Evolutionary conservation across 805 yeast genomes (phyloP).

Genomic region (Sugiyamaella mastotermitis): DNA sequence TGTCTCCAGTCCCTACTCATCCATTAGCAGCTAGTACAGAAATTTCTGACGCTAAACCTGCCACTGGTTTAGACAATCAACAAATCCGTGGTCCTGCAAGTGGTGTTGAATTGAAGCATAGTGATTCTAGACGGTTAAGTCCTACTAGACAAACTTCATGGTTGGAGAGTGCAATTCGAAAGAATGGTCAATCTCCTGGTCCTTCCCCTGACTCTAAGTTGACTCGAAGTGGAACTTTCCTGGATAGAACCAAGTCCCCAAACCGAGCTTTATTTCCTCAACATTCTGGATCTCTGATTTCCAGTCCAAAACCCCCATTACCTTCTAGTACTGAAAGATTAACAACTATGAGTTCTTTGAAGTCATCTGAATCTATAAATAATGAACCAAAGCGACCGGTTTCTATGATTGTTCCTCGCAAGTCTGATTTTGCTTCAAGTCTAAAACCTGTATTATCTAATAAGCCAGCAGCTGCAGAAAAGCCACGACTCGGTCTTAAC

Average conservation of each 20-base stretch:
- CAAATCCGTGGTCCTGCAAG: not conserved
- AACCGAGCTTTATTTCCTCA: constrained; percentile 5
- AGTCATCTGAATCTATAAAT: not conserved
- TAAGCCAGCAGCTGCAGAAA: no score
- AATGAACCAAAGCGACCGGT: no score
- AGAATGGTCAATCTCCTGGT: constrained; percentile 17
- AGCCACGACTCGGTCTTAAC: no score
- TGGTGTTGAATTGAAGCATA: not conserved
- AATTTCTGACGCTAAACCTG: not conserved
- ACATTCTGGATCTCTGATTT: not conserved
- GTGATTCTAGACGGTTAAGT: constrained; percentile 21
- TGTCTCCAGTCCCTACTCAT: not conserved
- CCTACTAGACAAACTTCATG: constrained; percentile 25
- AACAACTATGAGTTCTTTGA: not conserved
- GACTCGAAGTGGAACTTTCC: constrained; percentile 8
- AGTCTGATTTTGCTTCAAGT: no score
- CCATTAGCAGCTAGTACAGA: not conserved
- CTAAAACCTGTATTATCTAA: no score
- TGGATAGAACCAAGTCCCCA: constrained; percentile 1
- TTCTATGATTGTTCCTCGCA: no score
- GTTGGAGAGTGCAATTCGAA: constrained; percentile 25
- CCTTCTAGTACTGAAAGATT: not conserved
- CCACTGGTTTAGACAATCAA: not conserved
- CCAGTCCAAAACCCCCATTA: constrained; percentile 3
- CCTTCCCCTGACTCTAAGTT: no score